These are phyloP conservation scores for Bassia scoparia DNA, from an alignment of 148 eudicot species.

Conservation along the genomic window DNA sequence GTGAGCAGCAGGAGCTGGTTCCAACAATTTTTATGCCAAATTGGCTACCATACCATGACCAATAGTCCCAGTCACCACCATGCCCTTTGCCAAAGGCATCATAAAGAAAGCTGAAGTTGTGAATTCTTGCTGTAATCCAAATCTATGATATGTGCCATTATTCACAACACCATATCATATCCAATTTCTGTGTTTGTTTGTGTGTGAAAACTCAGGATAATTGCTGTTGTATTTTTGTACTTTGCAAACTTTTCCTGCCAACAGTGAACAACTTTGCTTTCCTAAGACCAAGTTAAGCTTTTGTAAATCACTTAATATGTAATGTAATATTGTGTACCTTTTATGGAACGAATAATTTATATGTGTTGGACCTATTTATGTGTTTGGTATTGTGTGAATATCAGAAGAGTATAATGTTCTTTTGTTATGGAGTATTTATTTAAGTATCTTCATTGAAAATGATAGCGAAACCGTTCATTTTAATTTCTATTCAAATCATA, in stretches of 20 bases:
- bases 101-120: conserved; percentile 9
- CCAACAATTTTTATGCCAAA: conserved; percentile 58
- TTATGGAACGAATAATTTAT: too few relatives aligned
- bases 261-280: background rate
- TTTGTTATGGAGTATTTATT: too few relatives aligned
- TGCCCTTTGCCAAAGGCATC: conserved; percentile 1
- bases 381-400: too few relatives aligned
- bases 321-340: background rate
- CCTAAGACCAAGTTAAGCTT: background rate
- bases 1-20: conserved; percentile 52
- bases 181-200: background rate
- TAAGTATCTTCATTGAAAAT: too few relatives aligned
- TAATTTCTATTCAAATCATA: too few relatives aligned
- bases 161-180: conserved; percentile 19
- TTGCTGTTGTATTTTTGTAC: conserved; percentile 12
- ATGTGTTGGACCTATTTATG: too few relatives aligned
- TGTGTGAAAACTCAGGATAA: conserved; percentile 16
- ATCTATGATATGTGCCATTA: background rate
- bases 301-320: background rate
- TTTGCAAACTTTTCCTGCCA: background rate
- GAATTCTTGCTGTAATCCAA: background rate
- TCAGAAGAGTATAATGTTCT: too few relatives aligned
- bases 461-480: too few relatives aligned
- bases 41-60: conserved; percentile 51
- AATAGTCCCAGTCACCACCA: background rate